Conservation (phyloP, 2,329 filamentous ascomycete genomes). For the Coniochaeta pulveracea region DNA sequence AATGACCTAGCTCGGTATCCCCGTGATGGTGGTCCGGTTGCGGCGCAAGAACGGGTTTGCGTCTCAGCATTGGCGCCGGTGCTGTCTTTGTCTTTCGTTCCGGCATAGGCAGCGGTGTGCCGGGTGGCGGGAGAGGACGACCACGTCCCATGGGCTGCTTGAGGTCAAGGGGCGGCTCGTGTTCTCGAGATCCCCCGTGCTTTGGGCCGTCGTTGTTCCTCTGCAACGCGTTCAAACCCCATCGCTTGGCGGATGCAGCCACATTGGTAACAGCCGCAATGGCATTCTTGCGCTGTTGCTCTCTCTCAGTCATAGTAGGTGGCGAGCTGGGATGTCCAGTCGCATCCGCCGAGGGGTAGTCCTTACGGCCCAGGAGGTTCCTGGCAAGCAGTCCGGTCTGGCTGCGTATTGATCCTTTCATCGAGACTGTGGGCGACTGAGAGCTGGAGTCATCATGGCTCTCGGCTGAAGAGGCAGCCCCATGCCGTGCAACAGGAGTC, state of each 20-base stretch:
- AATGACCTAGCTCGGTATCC: constrained; percentile 7
- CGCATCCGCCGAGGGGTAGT: constrained; percentile 8
- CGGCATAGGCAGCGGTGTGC: constrained; percentile 63
- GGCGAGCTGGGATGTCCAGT: constrained; percentile 7
- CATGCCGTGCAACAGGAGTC: constrained; percentile 21
- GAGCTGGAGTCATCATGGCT: constrained; percentile 15
- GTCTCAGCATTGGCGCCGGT: constrained; percentile 45
- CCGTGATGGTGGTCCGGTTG: constrained; percentile 8
- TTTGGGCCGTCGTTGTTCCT: constrained; percentile 30
- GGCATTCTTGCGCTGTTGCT: constrained; percentile 31
- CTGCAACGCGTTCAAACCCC: constrained; percentile 47
- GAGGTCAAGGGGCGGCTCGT: constrained; percentile 26
- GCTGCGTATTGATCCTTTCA: constrained; percentile 12
- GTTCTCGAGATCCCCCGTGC: constrained; percentile 10
- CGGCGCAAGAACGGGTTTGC: constrained; percentile 48
- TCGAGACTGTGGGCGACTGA: constrained; percentile 13
- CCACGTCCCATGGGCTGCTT: constrained; percentile 71
- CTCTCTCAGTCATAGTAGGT: constrained; percentile 8
- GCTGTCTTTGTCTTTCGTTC: constrained; percentile 48
- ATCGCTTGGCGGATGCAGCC: constrained; percentile 43
- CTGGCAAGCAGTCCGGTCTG: constrained; percentile 10
- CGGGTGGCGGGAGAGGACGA: constrained; percentile 70
- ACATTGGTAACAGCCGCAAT: constrained; percentile 44
- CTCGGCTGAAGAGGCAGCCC: constrained; percentile 21
- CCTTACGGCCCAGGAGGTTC: constrained; percentile 13